phyloP scores from a whole-genome alignment of 2,329 filamentous ascomycete genomes.

The Fusarium sp. region DNA sequence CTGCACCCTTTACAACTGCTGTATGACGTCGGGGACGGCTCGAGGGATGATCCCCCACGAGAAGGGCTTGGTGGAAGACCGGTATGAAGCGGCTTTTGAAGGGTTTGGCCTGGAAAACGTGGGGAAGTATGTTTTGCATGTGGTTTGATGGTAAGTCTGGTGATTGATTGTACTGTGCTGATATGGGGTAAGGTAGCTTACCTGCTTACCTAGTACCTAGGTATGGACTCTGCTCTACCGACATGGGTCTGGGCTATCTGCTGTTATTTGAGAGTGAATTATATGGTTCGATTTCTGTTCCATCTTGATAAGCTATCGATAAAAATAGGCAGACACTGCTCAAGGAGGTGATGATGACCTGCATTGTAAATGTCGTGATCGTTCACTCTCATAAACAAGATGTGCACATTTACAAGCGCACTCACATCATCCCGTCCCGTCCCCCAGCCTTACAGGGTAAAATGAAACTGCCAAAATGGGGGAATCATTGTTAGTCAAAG shows the following conservation, averaged over 20 bases:
- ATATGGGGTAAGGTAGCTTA: neutral
- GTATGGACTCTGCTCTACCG: neutral
- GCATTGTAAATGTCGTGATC: neutral
- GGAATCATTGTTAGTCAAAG: slow-evolving; percentile 12
- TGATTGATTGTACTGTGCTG: slow-evolving; percentile 10
- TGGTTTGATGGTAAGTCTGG: neutral
- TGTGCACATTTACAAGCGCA: slow-evolving; percentile 1
- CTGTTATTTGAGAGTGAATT: neutral
- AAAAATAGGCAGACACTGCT: neutral
- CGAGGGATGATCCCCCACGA: slow-evolving; percentile 21
- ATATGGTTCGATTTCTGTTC: neutral
- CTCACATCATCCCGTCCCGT: slow-evolving; percentile 7
- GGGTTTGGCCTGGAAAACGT: slow-evolving; percentile 4
- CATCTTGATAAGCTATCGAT: neutral
- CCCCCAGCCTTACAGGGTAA: slow-evolving; percentile 12
- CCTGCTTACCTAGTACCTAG: neutral
- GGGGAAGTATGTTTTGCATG: slow-evolving; percentile 28
- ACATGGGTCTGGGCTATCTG: neutral
- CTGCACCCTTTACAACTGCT: neutral
- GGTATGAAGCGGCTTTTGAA: slow-evolving; percentile 17
- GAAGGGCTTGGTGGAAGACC: slow-evolving; percentile 2
- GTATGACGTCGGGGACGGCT: slow-evolving; percentile 9
- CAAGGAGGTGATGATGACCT: neutral
- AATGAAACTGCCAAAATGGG: neutral
- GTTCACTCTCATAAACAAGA: neutral